Base-by-base conservation (phyloP, 2,329 filamentous ascomycete genomes). In the Colletotrichum sidae region DNA sequence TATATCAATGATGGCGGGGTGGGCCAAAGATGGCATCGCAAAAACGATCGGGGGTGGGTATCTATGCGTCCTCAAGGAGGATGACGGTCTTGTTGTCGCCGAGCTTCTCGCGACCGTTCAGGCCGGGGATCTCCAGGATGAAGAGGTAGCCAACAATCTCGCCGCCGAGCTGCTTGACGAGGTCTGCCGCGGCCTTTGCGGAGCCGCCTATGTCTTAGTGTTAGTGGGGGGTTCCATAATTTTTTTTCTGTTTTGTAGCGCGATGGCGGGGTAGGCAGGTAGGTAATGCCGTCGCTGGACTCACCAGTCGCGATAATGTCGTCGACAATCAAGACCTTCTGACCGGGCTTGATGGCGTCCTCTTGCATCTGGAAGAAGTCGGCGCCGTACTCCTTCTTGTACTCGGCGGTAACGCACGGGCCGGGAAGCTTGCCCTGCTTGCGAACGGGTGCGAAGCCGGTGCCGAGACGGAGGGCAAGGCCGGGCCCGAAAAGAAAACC, bases 291-390 rank as follows among this genome's bases (percentile, higher is more conserved):
- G 41, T n/a, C 9, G 12, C 39, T 35, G 17, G 15, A 81, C 90
- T 78, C 84, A 97, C 95, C 95, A 70, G 96, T 99, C 62, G 96
- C 96, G 82, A 99, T 98, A 75, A 99, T 97, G 78, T 99, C 96
- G 79, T 99, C 96, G 38, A 99, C 94, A 70, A 99, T 87, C 68
- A 99, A 83, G 63, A 97, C 95, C 78, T 91, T 94, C 82, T 97
- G 93, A 41, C 94, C 94, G 55, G 88, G 85, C 81, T 92, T 90
- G 74, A 99, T 90, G 49, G 91, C 90, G 78, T 92, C 94, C 70
- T 87, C 83, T 84, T 99, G 96, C 84, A 99, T 96, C 86, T 98
- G 93, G 83, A 99, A 98, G 77, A 90, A 90, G 78, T 99, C 96
- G 79, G 90, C 86, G 69, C 96, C 96, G 76, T 99, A 99, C 80